A percentile compares a stretch with the other conserved stretches of the same genome.
These are phyloP conservation scores for Russula emetica DNA, from an alignment of 768 basidiomycete genomes.

Conservation along the genomic window DNA sequence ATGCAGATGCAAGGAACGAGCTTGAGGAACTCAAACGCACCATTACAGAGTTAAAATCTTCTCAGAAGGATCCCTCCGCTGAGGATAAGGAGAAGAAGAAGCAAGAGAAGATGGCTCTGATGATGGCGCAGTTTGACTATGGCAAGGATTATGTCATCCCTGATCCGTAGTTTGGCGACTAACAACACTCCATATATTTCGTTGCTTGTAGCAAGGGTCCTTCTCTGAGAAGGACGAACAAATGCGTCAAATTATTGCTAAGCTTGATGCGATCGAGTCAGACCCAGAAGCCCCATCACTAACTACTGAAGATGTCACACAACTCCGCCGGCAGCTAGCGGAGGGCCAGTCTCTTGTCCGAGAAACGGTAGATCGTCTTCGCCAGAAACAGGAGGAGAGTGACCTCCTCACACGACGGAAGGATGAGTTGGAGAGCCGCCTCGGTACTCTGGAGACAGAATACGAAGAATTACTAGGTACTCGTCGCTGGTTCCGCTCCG, in stretches of 20 bases:
- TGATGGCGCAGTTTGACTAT: constrained; percentile 99
- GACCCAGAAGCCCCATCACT: constrained; percentile 51
- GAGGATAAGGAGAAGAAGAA: constrained; percentile 99
- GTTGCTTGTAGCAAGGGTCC: constrained; percentile 64
- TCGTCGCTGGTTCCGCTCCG: constrained; percentile 31
- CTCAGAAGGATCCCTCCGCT: constrained; percentile 78
- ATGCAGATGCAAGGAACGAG: constrained; percentile 77
- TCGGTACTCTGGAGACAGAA: constrained; percentile 80
- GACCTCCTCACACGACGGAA: constrained; percentile 76
- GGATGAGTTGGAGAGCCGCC: constrained; percentile 82
- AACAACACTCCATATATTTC: constrained; percentile 15
- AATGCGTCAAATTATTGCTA: constrained; percentile 75
- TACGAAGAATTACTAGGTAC: constrained; percentile 94
- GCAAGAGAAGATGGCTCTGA: constrained; percentile 97
- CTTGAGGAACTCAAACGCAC: constrained; percentile 85
- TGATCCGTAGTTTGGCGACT: background rate
- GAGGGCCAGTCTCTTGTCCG: constrained; percentile 83
- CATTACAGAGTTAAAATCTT: constrained; percentile 69
- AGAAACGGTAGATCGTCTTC: constrained; percentile 84
- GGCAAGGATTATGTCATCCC: constrained; percentile 45
- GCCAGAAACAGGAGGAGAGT: constrained; percentile 89
- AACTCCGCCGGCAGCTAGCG: constrained; percentile 81
- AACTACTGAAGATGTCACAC: constrained; percentile 69
- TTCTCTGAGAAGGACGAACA: constrained; percentile 96
- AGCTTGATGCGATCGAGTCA: constrained; percentile 78